These are phyloP conservation scores for Steccherinum ochraceum DNA, from an alignment of 768 basidiomycete species.

Conservation along the genomic window DNA sequence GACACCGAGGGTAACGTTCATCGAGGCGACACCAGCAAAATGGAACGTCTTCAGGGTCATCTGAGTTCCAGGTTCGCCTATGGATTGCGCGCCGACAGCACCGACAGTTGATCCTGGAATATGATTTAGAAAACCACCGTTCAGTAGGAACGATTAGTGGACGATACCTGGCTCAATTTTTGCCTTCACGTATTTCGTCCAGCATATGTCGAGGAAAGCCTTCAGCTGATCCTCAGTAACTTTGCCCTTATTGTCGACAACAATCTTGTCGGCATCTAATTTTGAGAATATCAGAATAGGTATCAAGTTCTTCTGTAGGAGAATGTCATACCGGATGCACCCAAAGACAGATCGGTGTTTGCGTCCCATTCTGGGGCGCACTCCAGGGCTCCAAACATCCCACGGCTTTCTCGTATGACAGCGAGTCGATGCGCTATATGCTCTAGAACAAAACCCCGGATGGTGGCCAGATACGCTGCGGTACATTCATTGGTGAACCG, in stretches of 20 bases:
- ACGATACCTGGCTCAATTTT: slow-evolving; percentile 89
- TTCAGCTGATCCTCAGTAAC: slow-evolving; percentile 79
- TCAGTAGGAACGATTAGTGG: neutral
- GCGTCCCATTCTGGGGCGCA: slow-evolving; percentile 71
- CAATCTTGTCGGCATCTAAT: slow-evolving; percentile 62
- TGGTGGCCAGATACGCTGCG: slow-evolving; percentile 57
- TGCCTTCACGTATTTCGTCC: slow-evolving; percentile 89
- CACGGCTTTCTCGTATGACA: slow-evolving; percentile 58
- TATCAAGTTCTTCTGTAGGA: too few species aligned
- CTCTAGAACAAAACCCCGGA: slow-evolving; percentile 65
- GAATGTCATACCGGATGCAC: slow-evolving; percentile 51
- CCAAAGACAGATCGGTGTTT: slow-evolving; percentile 69
- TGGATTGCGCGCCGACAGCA: slow-evolving; percentile 97
- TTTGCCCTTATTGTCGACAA: slow-evolving; percentile 87
- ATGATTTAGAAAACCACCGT: too few species aligned
- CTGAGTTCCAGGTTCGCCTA: slow-evolving; percentile 98
- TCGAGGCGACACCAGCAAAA: slow-evolving; percentile 98
- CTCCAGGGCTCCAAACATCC: slow-evolving; percentile 81
- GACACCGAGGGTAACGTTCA: slow-evolving; percentile 99
- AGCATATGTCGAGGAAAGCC: slow-evolving; percentile 79
- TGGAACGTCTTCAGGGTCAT: slow-evolving; percentile 99
- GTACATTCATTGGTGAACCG: slow-evolving; percentile 70
- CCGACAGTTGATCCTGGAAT: slow-evolving; percentile 97
- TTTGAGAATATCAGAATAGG: slow-evolving; percentile 6
- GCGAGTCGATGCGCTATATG: slow-evolving; percentile 64